A percentile compares a stretch with the other conserved stretches of the same genome.
phyloP scores from a whole-genome alignment of 2,329 filamentous ascomycete species.

The Colletotrichum sp. region DNA sequence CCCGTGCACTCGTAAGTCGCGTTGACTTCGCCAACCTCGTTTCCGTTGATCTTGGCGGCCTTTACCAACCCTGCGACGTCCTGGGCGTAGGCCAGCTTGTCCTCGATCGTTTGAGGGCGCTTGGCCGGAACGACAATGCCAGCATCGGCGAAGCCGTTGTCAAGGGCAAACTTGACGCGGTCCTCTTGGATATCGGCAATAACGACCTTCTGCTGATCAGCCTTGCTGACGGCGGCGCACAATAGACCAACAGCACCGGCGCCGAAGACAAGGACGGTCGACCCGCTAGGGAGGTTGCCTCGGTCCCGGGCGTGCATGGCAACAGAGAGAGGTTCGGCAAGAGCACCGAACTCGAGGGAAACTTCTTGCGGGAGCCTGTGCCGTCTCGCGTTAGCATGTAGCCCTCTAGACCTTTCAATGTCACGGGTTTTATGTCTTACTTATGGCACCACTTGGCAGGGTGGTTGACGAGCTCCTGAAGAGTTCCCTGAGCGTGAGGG shows the following conservation, averaged over 20 bases:
- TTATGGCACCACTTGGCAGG: constrained; percentile 62
- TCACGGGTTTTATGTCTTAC: constrained; percentile 34
- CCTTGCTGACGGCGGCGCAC: constrained; percentile 62
- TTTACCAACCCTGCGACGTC: constrained; percentile 51
- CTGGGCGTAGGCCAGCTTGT: constrained; percentile 57
- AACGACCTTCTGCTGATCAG: constrained; percentile 49
- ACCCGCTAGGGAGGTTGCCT: constrained; percentile 42
- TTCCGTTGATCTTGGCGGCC: constrained; percentile 37
- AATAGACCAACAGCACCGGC: constrained; percentile 67
- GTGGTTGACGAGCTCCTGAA: constrained; percentile 62
- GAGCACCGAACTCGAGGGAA: constrained; percentile 58
- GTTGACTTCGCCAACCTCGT: constrained; percentile 66
- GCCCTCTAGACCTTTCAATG: neutral
- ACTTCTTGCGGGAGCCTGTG: constrained; percentile 52
- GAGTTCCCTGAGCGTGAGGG: constrained; percentile 63
- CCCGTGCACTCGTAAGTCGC: constrained; percentile 82
- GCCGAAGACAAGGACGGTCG: constrained; percentile 60
- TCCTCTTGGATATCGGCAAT: constrained; percentile 63
- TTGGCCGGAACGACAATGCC: constrained; percentile 55
- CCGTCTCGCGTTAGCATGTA: neutral
- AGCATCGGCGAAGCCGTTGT: constrained; percentile 61
- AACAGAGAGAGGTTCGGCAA: constrained; percentile 64
- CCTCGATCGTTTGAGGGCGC: constrained; percentile 54
- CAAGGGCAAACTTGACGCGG: constrained; percentile 61
- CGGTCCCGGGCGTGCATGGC: constrained; percentile 62